Percentiles rank a stretch among this genome's conserved stretches.
Evolutionary conservation across 495 filamentous ascomycete genomes (phyloP).

Genomic region (Cercophora samala): DNA sequence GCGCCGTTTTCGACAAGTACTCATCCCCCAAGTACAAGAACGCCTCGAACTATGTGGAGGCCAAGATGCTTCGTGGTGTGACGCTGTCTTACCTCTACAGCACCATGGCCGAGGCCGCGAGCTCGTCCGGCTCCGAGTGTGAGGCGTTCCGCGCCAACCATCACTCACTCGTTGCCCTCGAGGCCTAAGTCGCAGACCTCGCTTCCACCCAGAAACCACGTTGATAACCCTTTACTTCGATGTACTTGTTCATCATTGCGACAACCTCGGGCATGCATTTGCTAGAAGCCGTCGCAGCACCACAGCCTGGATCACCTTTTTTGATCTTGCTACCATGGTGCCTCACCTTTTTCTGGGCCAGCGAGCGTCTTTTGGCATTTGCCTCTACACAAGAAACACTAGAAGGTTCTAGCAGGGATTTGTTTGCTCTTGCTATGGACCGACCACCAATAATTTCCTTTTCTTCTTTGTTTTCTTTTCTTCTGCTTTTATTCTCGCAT

Average conservation of each 20-base stretch:
- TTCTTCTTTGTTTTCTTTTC: conserved; percentile 7
- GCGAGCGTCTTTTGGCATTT: not conserved
- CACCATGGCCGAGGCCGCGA: not conserved
- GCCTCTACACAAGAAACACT: not conserved
- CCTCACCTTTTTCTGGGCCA: conserved; percentile 1
- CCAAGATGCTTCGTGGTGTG: conserved; percentile 60
- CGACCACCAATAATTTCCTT: not conserved
- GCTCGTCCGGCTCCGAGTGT: conserved; percentile 9
- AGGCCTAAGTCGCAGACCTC: conserved; percentile 23
- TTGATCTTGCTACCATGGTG: not conserved
- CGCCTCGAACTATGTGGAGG: conserved; percentile 73
- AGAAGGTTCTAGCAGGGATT: not conserved
- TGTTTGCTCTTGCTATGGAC: not conserved
- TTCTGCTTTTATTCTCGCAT: conserved; percentile 2
- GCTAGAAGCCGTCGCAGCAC: not conserved
- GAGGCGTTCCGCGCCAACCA: conserved; percentile 5
- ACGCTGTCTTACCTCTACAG: conserved; percentile 32
- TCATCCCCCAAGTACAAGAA: conserved; percentile 75
- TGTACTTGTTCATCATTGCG: not conserved
- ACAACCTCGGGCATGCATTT: not conserved
- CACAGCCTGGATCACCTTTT: not conserved
- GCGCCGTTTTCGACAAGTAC: conserved; percentile 89
- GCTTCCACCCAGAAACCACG: not conserved
- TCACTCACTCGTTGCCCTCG: conserved; percentile 29
- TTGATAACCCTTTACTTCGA: not conserved